Base-by-base conservation (phyloP, 1,284 basidiomycete genomes). In the Stygiomarasmius scandens region DNA sequence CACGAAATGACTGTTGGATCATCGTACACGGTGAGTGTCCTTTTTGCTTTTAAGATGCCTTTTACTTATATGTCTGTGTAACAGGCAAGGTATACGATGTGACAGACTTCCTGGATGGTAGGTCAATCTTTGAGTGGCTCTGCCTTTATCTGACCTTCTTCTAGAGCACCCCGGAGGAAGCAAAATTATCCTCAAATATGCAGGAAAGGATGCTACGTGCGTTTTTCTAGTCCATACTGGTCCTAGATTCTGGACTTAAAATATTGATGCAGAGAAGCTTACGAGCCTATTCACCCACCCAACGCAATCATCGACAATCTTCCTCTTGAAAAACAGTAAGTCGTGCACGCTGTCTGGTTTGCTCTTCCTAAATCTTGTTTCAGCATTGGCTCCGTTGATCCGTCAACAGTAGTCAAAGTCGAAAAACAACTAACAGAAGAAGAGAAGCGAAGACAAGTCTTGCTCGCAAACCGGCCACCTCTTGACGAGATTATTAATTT, bases 281-380 rank as follows among this genome's bases (percentile, higher is more conserved):
- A 93, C 61, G 91, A 92, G 54, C 88, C 90, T 8, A 93, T 95
- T 45, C 93, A 96, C 67, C 93, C 93, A 0, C 93, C 92, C 2
- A 88, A 95, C 64, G 89, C 92, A 1, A 93, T 96, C 63, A 89
- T 86, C 29, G 90, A 87, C 27, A 88, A 96, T 69, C 78, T 96
- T 22, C 89, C 90, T 48, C 77, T 77, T 38, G 85, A 90, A 59
- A 92, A 91, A 68, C 88, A 91, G 87, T 89, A 62, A 64, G 86
- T 70, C 22, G 20, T 45, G 55, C 56, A 24, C n/a, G 6, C 19
- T 32, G 16, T 25, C 32, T 19, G 50, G n/a, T 49, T n/a, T 4
- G 32, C 51, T 19, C 52, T 59, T 51, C 34, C 45, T 49, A 24
- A 32, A 41, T 50, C 54, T 38, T 46, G 47, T 45, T 38, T 47